phyloP scores from a whole-genome alignment of 2,329 filamentous ascomycete species.

The Ambrosiella xylebori region DNA sequence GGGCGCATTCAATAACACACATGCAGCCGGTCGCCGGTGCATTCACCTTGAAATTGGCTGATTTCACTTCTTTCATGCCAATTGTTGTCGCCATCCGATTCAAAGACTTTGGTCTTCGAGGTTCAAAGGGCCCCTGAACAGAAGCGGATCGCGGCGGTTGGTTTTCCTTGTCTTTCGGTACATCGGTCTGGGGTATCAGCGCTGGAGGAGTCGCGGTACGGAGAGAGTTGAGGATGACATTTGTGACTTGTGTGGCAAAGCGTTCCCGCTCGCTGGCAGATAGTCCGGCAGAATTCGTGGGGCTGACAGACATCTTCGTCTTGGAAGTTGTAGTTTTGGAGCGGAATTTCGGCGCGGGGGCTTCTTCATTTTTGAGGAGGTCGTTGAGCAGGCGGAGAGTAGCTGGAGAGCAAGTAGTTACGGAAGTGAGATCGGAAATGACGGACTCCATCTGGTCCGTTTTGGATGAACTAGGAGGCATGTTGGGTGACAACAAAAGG shows the following conservation, averaged over 20 bases:
- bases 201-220: constrained; percentile 31
- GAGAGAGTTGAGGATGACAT: constrained; percentile 49
- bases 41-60: constrained; percentile 7
- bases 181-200: not conserved
- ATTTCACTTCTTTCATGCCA: not conserved
- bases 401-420: constrained; percentile 8
- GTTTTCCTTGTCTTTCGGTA: not conserved
- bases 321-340: constrained; percentile 18
- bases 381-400: constrained; percentile 11
- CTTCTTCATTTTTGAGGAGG: constrained; percentile 9
- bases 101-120: constrained; percentile 41
- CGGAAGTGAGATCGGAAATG: constrained; percentile 8
- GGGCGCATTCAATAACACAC: constrained; percentile 50
- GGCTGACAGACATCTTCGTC: constrained; percentile 16
- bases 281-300: constrained; percentile 20
- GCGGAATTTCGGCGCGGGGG: constrained; percentile 1
- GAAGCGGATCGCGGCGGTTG: constrained; percentile 8
- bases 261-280: constrained; percentile 43
- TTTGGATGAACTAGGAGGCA: constrained; percentile 1
- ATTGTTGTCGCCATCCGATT: constrained; percentile 43
- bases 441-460: constrained; percentile 11
- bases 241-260: constrained; percentile 57
- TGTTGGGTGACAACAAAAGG: not conserved
- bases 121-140: constrained; percentile 28
- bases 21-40: constrained; percentile 28